Evolutionary conservation across 225 moss, liverwort and hornwort species (phyloP).

Genomic region (Pleurozium schreberi): DNA sequence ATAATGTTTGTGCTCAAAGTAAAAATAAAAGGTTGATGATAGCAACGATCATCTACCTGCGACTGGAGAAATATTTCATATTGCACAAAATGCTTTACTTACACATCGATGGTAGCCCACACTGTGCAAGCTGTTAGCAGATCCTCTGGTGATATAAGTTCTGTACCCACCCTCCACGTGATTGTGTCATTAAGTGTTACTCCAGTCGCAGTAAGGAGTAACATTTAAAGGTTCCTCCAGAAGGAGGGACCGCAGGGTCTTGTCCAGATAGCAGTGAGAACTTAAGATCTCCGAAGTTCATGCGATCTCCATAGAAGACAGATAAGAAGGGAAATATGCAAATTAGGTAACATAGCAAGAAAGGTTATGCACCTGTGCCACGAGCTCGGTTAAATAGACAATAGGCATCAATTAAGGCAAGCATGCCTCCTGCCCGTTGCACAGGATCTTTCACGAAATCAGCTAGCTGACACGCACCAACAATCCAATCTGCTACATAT

Average conservation of each 20-base stretch:
- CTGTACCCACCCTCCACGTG: constrained; percentile 28
- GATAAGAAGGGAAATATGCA: not conserved
- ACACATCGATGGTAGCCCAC: constrained; percentile 90
- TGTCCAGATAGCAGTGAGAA: not conserved
- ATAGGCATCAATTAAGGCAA: constrained; percentile 92
- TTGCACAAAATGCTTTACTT: constrained; percentile 10
- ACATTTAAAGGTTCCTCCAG: not conserved
- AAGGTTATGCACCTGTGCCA: constrained; percentile 59
- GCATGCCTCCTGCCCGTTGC: constrained; percentile 87
- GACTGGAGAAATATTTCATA: not conserved
- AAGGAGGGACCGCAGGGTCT: not conserved
- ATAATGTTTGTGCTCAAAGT: not conserved
- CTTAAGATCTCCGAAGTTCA: not conserved
- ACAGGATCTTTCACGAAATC: constrained; percentile 93
- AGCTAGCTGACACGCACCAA: constrained; percentile 77
- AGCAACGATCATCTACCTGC: not conserved
- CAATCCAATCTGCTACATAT: constrained; percentile 35
- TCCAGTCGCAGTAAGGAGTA: too few species aligned
- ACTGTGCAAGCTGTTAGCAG: constrained; percentile 86
- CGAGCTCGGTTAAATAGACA: constrained; percentile 95
- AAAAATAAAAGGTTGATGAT: not conserved
- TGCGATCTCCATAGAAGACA: not conserved
- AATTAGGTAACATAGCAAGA: not conserved
- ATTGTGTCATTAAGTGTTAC: not conserved
- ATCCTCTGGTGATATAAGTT: constrained; percentile 96